Percentiles rank a stretch among this genome's conserved stretches.
phyloP scores from a whole-genome alignment of 2,329 filamentous ascomycete genomes.

The Hypomyces perniciosus region DNA sequence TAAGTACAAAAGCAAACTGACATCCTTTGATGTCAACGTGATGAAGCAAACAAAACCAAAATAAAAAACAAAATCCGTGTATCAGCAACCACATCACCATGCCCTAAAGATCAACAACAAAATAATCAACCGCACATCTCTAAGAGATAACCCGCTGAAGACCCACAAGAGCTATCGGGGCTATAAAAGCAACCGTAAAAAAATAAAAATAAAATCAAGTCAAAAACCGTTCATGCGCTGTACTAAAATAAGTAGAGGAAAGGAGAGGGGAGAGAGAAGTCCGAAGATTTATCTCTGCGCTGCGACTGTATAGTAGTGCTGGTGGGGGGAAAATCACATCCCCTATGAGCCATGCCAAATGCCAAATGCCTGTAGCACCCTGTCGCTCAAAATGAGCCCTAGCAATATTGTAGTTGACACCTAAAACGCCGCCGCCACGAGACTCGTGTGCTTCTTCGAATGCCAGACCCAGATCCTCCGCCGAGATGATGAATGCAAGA shows the following conservation, averaged over 20 bases:
- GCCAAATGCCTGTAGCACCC: slow-evolving; percentile 8
- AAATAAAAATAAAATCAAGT: too few species aligned
- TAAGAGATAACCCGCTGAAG: background rate
- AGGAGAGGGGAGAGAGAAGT: background rate
- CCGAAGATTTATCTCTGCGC: too few species aligned
- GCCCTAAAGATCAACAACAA: background rate
- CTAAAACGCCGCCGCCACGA: slow-evolving; percentile 10
- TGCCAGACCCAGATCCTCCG: slow-evolving; percentile 3
- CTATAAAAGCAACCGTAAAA: slow-evolving; percentile 14
- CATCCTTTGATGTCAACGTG: background rate
- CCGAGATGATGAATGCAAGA: slow-evolving; percentile 3
- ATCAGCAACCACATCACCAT: background rate
- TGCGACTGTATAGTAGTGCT: too few species aligned
- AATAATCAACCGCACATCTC: background rate
- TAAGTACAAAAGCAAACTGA: slow-evolving; percentile 8
- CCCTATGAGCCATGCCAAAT: slow-evolving; percentile 12
- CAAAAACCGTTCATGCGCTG: background rate
- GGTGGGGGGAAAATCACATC: background rate
- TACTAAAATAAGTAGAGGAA: background rate
- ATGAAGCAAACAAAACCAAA: background rate
- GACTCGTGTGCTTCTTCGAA: slow-evolving; percentile 1
- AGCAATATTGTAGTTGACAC: slow-evolving; percentile 9
- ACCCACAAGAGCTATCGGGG: background rate
- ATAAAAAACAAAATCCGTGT: background rate
- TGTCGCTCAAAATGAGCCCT: slow-evolving; percentile 10